Percentiles rank a stretch among this genome's conserved stretches.
phyloP scores from a whole-genome alignment of 2,329 filamentous ascomycete species.

The Curvularia spicifera region DNA sequence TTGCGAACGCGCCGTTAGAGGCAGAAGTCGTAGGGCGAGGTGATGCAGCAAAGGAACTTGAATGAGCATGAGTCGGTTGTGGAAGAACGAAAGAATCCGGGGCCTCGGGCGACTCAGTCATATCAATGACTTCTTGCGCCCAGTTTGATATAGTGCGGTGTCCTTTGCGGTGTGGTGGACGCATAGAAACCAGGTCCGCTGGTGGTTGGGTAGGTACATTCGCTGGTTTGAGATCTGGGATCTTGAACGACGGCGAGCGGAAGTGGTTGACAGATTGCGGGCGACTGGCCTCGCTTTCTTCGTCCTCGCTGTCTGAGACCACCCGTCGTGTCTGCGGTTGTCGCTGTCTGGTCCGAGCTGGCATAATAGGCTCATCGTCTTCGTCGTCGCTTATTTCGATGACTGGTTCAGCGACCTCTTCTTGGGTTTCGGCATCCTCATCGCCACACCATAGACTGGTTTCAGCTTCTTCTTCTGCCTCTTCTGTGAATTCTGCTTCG shows the following conservation, averaged over 20 bases:
- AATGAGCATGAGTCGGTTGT: slow-evolving; percentile 28
- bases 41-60: slow-evolving; percentile 33
- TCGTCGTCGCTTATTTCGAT: slow-evolving; percentile 31
- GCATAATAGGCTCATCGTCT: slow-evolving; percentile 41
- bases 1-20: slow-evolving; percentile 33
- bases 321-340: slow-evolving; percentile 25
- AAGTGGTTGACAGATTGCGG: slow-evolving; percentile 1
- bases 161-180: slow-evolving; percentile 34
- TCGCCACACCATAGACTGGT: slow-evolving; percentile 43
- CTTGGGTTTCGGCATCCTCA: slow-evolving; percentile 23
- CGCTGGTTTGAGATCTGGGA: slow-evolving; percentile 12
- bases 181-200: slow-evolving; percentile 29
- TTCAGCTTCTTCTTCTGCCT: slow-evolving; percentile 29
- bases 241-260: slow-evolving; percentile 12
- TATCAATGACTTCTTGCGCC: slow-evolving; percentile 43
- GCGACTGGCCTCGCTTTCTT: slow-evolving; percentile 14
- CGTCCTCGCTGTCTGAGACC: slow-evolving; percentile 35
- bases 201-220: slow-evolving; percentile 3
- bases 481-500: slow-evolving; percentile 15
- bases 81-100: slow-evolving; percentile 28
- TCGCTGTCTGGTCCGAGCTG: slow-evolving; percentile 24
- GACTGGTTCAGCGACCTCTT: slow-evolving; percentile 5
- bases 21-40: slow-evolving; percentile 42
- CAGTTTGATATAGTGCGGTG: slow-evolving; percentile 39
- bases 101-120: slow-evolving; percentile 38